phyloP scores from a whole-genome alignment of 192 early-diverging fungal genomes.

The Mortierella antarctica region DNA sequence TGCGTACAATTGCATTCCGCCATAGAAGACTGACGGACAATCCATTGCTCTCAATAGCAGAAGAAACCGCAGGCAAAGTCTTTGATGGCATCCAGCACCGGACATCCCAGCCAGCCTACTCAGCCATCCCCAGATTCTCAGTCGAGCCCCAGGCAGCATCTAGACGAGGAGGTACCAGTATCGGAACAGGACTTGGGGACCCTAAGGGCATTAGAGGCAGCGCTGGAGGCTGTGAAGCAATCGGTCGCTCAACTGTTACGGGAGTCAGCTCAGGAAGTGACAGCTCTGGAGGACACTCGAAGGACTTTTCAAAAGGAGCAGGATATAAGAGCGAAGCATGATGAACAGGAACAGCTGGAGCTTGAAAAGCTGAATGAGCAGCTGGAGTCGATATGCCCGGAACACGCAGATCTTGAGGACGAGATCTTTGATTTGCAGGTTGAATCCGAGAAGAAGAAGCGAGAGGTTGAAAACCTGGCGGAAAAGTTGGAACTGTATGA shows the following conservation, averaged over 20 bases:
- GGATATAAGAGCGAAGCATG: conserved; percentile 3
- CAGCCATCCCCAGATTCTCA: conserved; percentile 18
- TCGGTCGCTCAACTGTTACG: conserved; percentile 8
- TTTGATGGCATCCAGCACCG: conserved; percentile 4
- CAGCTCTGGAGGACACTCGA: not conserved
- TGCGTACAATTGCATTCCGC: no score
- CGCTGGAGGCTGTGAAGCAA: conserved; percentile 15
- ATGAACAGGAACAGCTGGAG: conserved; percentile 7
- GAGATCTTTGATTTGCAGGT: not conserved
- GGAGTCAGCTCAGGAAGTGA: conserved; percentile 4
- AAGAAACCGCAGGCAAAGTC: conserved; percentile 18
- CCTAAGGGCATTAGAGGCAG: not conserved
- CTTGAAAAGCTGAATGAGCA: conserved; percentile 2
- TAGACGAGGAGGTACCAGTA: not conserved
- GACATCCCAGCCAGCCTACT: conserved; percentile 1
- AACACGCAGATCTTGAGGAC: not conserved
- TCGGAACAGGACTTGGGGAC: conserved; percentile 1
- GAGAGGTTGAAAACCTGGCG: not conserved
- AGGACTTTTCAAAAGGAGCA: conserved; percentile 11
- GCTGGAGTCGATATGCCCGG: conserved; percentile 13
- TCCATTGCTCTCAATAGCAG: not conserved
- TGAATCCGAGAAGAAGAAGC: conserved; percentile 6
- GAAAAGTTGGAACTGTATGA: conserved; percentile 6
- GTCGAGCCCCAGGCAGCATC: not conserved
- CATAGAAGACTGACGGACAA: no score